phyloP scores from a whole-genome alignment of 2,329 filamentous ascomycete species.

The Penicillium paneum region DNA sequence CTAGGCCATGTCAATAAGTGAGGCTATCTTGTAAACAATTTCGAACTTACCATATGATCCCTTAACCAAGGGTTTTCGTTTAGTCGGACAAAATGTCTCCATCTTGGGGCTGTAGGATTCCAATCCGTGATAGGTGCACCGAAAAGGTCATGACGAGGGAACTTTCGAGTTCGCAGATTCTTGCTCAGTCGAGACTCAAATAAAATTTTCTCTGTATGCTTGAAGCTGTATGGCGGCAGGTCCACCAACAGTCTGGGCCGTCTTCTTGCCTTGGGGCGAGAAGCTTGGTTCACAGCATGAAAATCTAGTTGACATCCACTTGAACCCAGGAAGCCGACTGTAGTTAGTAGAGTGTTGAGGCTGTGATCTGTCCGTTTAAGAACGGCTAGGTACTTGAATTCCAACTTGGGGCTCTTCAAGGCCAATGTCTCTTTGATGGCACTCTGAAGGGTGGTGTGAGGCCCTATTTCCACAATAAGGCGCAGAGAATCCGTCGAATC shows the following conservation, averaged over 20 bases:
- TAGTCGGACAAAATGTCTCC: conserved; percentile 31
- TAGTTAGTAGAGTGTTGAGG: conserved; percentile 17
- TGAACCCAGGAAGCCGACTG: conserved; percentile 20
- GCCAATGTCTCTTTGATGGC: conserved; percentile 28
- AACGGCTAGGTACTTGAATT: conserved; percentile 23
- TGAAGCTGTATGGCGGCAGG: conserved; percentile 30
- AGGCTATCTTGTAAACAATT: too few species aligned
- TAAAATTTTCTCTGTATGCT: conserved; percentile 23
- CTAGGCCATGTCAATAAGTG: conserved; percentile 8
- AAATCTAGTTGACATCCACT: conserved; percentile 24
- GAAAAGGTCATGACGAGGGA: conserved; percentile 31
- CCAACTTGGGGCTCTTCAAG: neutral
- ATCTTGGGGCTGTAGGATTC: conserved; percentile 26
- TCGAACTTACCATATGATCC: conserved; percentile 26
- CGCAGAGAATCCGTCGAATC: conserved; percentile 8
- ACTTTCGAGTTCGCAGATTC: conserved; percentile 25
- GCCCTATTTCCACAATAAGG: conserved; percentile 32
- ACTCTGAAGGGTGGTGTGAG: conserved; percentile 30
- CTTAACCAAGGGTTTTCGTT: conserved; percentile 32
- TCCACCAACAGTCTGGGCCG: conserved; percentile 21
- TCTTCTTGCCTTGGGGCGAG: neutral
- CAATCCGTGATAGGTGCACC: conserved; percentile 31
- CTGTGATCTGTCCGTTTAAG: conserved; percentile 26
- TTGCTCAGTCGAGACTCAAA: conserved; percentile 30
- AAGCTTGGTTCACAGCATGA: conserved; percentile 23